phyloP scores from a whole-genome alignment of 192 early-diverging fungal genomes.

The Lobosporangium transversale region DNA sequence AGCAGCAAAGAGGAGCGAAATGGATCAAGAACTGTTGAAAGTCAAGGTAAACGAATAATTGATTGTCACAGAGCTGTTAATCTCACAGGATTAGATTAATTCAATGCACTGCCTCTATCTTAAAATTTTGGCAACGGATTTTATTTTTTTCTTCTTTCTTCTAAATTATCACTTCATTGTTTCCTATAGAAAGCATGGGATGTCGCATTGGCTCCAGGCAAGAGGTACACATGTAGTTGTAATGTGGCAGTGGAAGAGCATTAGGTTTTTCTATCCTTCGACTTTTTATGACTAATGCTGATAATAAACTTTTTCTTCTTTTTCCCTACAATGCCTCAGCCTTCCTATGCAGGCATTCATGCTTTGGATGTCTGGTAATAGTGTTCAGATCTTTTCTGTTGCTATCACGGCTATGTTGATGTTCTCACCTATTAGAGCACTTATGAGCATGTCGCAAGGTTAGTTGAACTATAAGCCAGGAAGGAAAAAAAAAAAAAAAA shows the following conservation, averaged over 20 bases:
- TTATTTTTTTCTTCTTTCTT: too few species aligned
- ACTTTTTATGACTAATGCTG: too few species aligned
- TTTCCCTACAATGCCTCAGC: too few species aligned
- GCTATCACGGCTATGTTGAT: conserved; percentile 97
- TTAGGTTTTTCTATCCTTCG: too few species aligned
- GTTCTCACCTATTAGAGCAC: conserved; percentile 81
- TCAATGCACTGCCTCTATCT: too few species aligned
- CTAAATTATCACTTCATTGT: neutral
- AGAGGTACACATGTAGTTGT: conserved; percentile 56
- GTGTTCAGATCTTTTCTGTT: conserved; percentile 95
- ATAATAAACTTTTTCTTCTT: too few species aligned
- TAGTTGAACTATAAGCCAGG: too few species aligned
- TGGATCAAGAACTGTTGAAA: conserved; percentile 40
- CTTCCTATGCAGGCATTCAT: conserved; percentile 98
- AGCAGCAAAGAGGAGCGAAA: conserved; percentile 11
- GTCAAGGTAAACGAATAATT: conserved; percentile 41
- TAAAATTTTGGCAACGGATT: too few species aligned
- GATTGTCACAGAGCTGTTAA: too few species aligned
- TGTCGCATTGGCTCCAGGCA: conserved; percentile 86
- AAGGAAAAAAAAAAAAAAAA: too few species aligned
- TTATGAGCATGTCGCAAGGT: conserved; percentile 76
- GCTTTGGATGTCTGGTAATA: conserved; percentile 98
- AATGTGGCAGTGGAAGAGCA: neutral
- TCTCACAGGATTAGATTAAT: too few species aligned
- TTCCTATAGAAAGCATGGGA: conserved; percentile 94